Evolutionary conservation across 495 filamentous ascomycete genomes (phyloP), one percentile per base, ranked within the genome.

Genomic region (Podospora australis): DNA sequence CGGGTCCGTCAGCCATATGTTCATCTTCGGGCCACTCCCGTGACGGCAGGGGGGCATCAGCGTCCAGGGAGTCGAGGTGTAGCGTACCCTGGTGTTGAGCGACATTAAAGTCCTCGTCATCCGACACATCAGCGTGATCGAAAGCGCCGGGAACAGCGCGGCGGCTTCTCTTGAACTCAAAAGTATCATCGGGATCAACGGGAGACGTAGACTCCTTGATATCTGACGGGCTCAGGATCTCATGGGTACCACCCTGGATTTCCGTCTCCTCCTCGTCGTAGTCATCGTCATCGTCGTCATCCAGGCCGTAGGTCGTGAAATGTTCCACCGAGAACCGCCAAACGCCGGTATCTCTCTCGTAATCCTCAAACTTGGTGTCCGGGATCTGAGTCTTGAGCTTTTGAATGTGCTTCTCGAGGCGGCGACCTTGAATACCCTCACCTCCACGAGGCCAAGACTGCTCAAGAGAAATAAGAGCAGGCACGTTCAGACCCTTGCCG

Each of bases 321-420:
- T 98, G 92, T 50, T 88, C 81, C 30, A 98, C 92, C 16, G 72
- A 82, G 71, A 98, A 98, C 6, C 78, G 77, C 92, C 92, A 98
- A 20, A 85, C 78, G 44, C 92, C 92, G 24, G 80, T 87, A 16
- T 85, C 77, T 30, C 62, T 70, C 32, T 91, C 77, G 64, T 96
- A 98, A 50, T 74, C 71, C 39, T 88, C 70, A 53, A 95, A 96
- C 26, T 80, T 79, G 6, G 92, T 95, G 58, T 87, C 85, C 22
- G 67, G 66, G 25, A 95, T 85, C 44, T 77, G 78, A 2, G 40
- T 54, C 70, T 77, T 83, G 13, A 98, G 77, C 35, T 85, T 82
- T 38, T 87, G 81, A 54, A 96, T 70, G 66, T 97, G 94, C 60
- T 86, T 90, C 3, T 83, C 74, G 52, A 86, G 78, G 26, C 79